Evolutionary conservation across 2,329 filamentous ascomycete genomes (phyloP).

Genomic region (Grosmannia penicillata): DNA sequence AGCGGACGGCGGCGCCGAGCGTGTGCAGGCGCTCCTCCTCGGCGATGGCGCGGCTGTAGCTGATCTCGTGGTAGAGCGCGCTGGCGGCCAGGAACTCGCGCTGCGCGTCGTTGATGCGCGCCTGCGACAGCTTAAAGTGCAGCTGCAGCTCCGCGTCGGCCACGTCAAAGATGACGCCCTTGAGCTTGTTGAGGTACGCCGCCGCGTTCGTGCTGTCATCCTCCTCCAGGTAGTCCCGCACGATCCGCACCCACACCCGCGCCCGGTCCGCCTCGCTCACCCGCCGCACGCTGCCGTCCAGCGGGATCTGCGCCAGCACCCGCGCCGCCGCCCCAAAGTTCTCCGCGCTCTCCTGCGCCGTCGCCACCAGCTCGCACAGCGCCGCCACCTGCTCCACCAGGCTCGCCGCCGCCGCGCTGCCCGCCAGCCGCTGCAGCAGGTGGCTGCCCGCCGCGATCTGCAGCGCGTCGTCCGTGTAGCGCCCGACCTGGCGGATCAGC

Average conservation of each 20-base stretch:
- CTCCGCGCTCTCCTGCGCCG: slow-evolving; percentile 68
- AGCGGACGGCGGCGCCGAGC: slow-evolving; percentile 76
- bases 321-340: slow-evolving; percentile 69
- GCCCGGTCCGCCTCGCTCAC: slow-evolving; percentile 73
- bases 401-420: slow-evolving; percentile 37
- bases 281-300: slow-evolving; percentile 77
- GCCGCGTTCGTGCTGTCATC: slow-evolving; percentile 81
- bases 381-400: slow-evolving; percentile 75
- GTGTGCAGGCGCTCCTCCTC: slow-evolving; percentile 77
- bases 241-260: slow-evolving; percentile 81
- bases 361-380: slow-evolving; percentile 67
- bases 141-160: slow-evolving; percentile 59
- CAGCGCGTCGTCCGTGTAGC: slow-evolving; percentile 44
- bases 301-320: slow-evolving; percentile 65
- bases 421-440: slow-evolving; percentile 50
- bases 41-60: slow-evolving; percentile 61
- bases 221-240: slow-evolving; percentile 84
- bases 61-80: slow-evolving; percentile 77
- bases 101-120: slow-evolving; percentile 82
- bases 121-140: slow-evolving; percentile 82
- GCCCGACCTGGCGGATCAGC: slow-evolving; percentile 35
- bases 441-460: slow-evolving; percentile 65
- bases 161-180: slow-evolving; percentile 75
- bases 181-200: slow-evolving; percentile 83
- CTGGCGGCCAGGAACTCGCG: slow-evolving; percentile 80